Percentiles rank a stretch among this genome's conserved stretches.
These are phyloP conservation scores for Cercophora sp. DNA, from an alignment of 495 filamentous ascomycete species.

Conservation along the genomic window DNA sequence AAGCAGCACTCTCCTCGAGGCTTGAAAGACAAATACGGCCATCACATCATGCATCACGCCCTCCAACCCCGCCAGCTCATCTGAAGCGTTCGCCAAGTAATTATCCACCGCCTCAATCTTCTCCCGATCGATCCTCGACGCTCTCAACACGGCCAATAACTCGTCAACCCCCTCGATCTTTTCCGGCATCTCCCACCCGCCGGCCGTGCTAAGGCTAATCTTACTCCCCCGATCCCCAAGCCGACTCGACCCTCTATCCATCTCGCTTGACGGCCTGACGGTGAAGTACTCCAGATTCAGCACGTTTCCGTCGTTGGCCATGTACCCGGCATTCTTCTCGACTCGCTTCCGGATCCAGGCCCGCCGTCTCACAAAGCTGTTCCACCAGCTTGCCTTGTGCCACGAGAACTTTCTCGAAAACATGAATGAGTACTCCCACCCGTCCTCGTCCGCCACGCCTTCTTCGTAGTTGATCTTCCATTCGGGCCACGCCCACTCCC, in stretches of 20 bases:
- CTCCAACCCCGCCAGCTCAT: constrained; percentile 74
- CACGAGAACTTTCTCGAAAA: constrained; percentile 74
- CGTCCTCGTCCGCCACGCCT: constrained; percentile 72
- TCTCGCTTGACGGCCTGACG: constrained; percentile 51
- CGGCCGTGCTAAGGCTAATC: constrained; percentile 20
- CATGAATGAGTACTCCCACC: constrained; percentile 92
- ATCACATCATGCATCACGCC: constrained; percentile 82
- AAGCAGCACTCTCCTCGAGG: constrained; percentile 74
- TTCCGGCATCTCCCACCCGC: neutral
- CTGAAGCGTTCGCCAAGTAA: constrained; percentile 74
- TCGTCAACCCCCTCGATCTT: constrained; percentile 63
- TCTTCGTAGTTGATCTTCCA: constrained; percentile 92
- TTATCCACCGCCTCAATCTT: constrained; percentile 75
- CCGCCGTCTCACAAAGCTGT: constrained; percentile 83
- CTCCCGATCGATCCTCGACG: constrained; percentile 78
- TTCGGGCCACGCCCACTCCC: constrained; percentile 92
- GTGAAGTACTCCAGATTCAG: constrained; percentile 85
- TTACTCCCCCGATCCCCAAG: constrained; percentile 21
- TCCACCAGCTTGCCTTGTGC: constrained; percentile 91
- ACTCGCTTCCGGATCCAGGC: constrained; percentile 85
- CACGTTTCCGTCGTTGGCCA: constrained; percentile 48
- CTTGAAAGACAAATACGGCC: constrained; percentile 81
- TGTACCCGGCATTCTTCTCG: constrained; percentile 48
- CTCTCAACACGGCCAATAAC: constrained; percentile 61
- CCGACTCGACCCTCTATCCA: constrained; percentile 34